Conservation (phyloP, 805 yeast genomes). For the Metschnikowia kofuensis region DNA sequence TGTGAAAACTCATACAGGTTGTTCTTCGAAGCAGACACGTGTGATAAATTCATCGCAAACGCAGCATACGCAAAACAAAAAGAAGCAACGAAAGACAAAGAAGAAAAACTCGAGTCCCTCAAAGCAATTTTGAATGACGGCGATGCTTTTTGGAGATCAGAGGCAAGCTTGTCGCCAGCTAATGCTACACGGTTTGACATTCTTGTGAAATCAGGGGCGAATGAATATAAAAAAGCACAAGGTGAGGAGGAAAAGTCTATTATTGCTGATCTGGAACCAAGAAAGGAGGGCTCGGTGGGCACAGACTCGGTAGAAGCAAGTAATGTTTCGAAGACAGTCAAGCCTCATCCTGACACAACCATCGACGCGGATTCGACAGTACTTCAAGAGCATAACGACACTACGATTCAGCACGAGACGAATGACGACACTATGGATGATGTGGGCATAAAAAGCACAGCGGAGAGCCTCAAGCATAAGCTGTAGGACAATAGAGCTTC, state of each 20-base stretch:
- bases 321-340: constrained; percentile 1
- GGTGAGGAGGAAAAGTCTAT: neutral
- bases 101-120: constrained; percentile 33
- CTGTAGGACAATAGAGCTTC: neutral
- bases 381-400: constrained; percentile 46
- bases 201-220: constrained; percentile 42
- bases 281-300: constrained; percentile 8
- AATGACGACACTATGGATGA: constrained; percentile 49
- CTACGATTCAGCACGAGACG: constrained; percentile 45
- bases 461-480: neutral
- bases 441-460: constrained; percentile 23
- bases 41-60: constrained; percentile 73
- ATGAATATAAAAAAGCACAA: constrained; percentile 19
- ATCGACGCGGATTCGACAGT: constrained; percentile 50
- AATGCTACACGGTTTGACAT: constrained; percentile 30
- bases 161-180: constrained; percentile 33
- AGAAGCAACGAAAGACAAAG: constrained; percentile 23
- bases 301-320: constrained; percentile 4
- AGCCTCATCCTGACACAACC: constrained; percentile 18
- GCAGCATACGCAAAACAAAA: constrained; percentile 43
- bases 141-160: constrained; percentile 52
- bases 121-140: constrained; percentile 46
- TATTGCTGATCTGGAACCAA: constrained; percentile 9
- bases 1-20: constrained; percentile 76
- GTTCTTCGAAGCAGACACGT: constrained; percentile 74